Percentiles rank a stretch among this genome's conserved stretches.
These are phyloP conservation scores for Meyerozyma smithsonii DNA, from an alignment of 1,139 yeast species.

Conservation along the genomic window DNA sequence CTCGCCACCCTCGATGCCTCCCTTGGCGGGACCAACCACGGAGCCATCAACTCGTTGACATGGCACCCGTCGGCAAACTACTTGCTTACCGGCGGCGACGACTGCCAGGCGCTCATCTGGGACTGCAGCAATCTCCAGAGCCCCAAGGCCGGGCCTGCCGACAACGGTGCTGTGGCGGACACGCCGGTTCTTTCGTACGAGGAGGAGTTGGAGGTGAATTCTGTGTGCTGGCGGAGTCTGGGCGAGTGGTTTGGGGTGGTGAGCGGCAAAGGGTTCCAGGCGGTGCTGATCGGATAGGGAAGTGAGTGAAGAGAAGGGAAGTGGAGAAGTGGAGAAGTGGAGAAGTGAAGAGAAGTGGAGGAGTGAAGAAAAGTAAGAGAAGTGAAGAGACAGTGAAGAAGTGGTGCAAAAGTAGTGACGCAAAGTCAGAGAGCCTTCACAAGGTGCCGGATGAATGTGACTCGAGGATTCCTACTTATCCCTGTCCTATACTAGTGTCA, in stretches of 20 bases:
- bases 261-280: slow-evolving; percentile 78
- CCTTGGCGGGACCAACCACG: slow-evolving; percentile 38
- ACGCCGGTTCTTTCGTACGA: slow-evolving; percentile 52
- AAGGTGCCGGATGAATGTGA: too few species aligned
- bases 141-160: slow-evolving; percentile 3
- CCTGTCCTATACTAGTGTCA: too few species aligned
- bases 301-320: too few species aligned
- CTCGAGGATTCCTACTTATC: too few species aligned
- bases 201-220: slow-evolving; percentile 67
- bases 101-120: slow-evolving; percentile 86
- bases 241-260: slow-evolving; percentile 85
- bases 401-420: too few species aligned
- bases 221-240: slow-evolving; percentile 63
- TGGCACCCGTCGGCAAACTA: slow-evolving; percentile 82
- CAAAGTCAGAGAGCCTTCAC: too few species aligned
- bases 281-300: slow-evolving; percentile 35
- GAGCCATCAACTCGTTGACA: slow-evolving; percentile 62
- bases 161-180: slow-evolving; percentile 17
- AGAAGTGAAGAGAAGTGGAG: not conserved
- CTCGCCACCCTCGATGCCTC: slow-evolving; percentile 67
- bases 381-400: too few species aligned
- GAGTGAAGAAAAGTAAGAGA: not conserved
- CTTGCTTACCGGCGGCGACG: slow-evolving; percentile 79
- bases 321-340: not conserved
- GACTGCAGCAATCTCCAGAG: slow-evolving; percentile 46